These are phyloP conservation scores for Alternaria arborescens DNA, from an alignment of 2,329 filamentous ascomycete genomes.

Conservation along the genomic window DNA sequence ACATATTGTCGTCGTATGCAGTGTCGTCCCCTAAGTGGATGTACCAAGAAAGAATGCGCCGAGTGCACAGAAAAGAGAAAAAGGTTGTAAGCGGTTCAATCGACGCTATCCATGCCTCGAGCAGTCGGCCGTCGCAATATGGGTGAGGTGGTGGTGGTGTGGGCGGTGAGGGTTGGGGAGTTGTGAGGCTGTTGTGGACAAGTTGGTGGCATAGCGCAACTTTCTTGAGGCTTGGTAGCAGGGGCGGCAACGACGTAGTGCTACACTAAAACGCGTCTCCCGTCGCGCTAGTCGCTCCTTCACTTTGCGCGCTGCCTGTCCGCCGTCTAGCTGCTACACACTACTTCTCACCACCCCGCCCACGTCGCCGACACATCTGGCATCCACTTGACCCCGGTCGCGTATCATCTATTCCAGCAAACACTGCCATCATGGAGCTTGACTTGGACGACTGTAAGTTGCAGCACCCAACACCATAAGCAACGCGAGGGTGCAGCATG, in stretches of 20 bases:
- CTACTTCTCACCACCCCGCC: slow-evolving; percentile 4
- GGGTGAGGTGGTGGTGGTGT: slow-evolving; percentile 8
- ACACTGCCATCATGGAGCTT: slow-evolving; percentile 32
- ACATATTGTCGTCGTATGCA: slow-evolving; percentile 49
- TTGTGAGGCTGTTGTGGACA: slow-evolving; percentile 8
- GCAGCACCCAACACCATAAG: background rate
- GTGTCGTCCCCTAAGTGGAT: slow-evolving; percentile 18
- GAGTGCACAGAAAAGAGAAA: slow-evolving; percentile 23
- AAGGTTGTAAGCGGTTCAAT: slow-evolving; percentile 19
- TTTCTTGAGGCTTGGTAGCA: slow-evolving; percentile 20
- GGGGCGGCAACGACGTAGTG: slow-evolving; percentile 28
- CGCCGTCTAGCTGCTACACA: slow-evolving; percentile 1
- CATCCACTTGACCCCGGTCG: background rate
- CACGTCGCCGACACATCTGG: background rate
- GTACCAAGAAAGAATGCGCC: slow-evolving; percentile 26
- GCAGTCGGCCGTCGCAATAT: slow-evolving; percentile 8
- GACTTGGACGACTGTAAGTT: slow-evolving; percentile 45
- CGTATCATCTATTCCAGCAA: background rate
- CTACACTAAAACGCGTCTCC: slow-evolving; percentile 35
- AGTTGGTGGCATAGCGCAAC: slow-evolving; percentile 20
- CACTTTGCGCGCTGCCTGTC: slow-evolving; percentile 19
- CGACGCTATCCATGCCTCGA: slow-evolving; percentile 28
- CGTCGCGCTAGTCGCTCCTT: slow-evolving; percentile 30
- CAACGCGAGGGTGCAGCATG: background rate
- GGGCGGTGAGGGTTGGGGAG: slow-evolving; percentile 10